These are phyloP conservation scores for Ceratocystiopsis sp. DNA, from an alignment of 2,329 filamentous ascomycete species.

Conservation along the genomic window DNA sequence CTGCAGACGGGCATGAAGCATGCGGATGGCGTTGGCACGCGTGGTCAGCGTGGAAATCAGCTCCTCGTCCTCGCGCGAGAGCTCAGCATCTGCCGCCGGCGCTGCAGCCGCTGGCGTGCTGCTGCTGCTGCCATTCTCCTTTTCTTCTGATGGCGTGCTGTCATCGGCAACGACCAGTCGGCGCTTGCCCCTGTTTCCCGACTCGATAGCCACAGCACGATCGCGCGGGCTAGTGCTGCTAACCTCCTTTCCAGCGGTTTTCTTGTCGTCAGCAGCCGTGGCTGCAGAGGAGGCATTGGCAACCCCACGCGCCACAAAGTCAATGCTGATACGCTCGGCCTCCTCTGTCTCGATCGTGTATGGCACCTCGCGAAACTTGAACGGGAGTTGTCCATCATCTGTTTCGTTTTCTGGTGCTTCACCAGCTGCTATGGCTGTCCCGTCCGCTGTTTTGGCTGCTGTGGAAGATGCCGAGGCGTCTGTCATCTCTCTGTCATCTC, in stretches of 20 bases:
- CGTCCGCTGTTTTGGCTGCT: too few species aligned
- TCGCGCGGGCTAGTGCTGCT: constrained; percentile 5
- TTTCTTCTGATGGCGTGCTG: background rate
- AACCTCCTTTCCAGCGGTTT: background rate
- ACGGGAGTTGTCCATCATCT: constrained; percentile 22
- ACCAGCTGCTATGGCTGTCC: too few species aligned
- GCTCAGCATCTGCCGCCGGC: constrained; percentile 23
- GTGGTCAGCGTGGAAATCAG: constrained; percentile 54
- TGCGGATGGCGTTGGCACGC: constrained; percentile 85
- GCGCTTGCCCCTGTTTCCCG: constrained; percentile 24
- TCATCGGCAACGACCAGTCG: constrained; percentile 12
- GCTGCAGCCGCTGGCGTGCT: constrained; percentile 13
- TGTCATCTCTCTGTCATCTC: constrained; percentile 55
- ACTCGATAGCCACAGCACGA: constrained; percentile 8
- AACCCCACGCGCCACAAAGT: constrained; percentile 74
- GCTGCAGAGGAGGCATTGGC: constrained; percentile 48
- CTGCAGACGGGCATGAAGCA: constrained; percentile 63
- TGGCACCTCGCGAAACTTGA: constrained; percentile 67
- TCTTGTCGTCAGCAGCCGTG: background rate
- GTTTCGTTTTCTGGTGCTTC: background rate
- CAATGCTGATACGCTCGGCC: constrained; percentile 94
- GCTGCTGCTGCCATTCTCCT: background rate
- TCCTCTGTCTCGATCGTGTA: constrained; percentile 88
- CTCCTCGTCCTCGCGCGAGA: constrained; percentile 44
- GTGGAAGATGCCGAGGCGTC: constrained; percentile 21